Base-by-base conservation (phyloP, 371 early-diverging fungal species). In the Massospora cicadina region DNA sequence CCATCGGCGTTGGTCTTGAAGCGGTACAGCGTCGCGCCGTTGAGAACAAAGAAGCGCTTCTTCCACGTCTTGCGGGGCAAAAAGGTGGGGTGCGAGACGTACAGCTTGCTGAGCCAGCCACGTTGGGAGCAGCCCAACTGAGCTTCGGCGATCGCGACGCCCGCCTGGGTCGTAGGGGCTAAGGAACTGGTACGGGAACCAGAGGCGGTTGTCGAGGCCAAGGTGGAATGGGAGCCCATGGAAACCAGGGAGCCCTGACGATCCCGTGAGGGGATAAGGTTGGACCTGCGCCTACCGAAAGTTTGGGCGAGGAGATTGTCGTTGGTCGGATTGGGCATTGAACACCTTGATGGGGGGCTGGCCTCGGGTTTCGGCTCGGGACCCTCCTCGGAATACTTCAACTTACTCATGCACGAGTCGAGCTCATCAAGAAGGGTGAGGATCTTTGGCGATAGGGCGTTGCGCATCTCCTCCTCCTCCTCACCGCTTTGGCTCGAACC, bases 1-100 rank as follows among this genome's bases (percentile, higher is more conserved):
- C 17, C 21, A 12, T 64, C 64, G 55, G 5, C n/a, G 24, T 21
- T 32, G 17, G 65, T 57, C 27, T 65, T 65, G 58, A 65, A 66
- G 58, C 67, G 67, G 33, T 60, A 67, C 23, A 69, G 62, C 29
- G 23, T 56, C 54, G 32, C 62, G 28, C 63, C 66, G 30, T 43
- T 60, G 21, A 69, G 31, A 62, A 53, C 53, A 33, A 63, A 69
- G 57, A 61, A 62, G 0, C 69, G 59, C 24, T 64, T 56, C 27
- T 69, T 69, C 69, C 69, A 69, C 3, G 64, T 33, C 55, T 69
- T 69, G 1, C 69, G 33, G 17, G 65, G 32, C 17, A 65, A 57
- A 33, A 65, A 57, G 29, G 26, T 21, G 13, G 55, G 30, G 13
- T 55, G 25, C 12, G n/a, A 21, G 2, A 29, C 25, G 23, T 60